phyloP scores from a whole-genome alignment of 495 filamentous ascomycete species.

The Xylaria intraflava region DNA sequence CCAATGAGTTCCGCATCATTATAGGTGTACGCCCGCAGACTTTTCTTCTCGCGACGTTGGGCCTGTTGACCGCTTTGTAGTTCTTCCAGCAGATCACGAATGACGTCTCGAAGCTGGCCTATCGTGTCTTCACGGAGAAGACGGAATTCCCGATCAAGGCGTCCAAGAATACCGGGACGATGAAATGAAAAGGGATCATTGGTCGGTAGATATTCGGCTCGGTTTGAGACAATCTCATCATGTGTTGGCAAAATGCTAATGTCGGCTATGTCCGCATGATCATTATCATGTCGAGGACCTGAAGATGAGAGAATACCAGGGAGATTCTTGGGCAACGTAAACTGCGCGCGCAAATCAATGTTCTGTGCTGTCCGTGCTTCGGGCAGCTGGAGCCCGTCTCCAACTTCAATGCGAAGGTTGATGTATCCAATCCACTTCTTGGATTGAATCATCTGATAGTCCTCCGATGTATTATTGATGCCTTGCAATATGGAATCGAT shows the following conservation, averaged over 20 bases:
- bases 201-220: constrained; percentile 55
- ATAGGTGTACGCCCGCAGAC: constrained; percentile 35
- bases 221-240: constrained; percentile 49
- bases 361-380: background rate
- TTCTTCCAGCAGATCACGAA: constrained; percentile 34
- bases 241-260: constrained; percentile 59
- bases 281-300: constrained; percentile 62
- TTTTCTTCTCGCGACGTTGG: constrained; percentile 12
- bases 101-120: constrained; percentile 54
- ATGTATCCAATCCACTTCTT: constrained; percentile 25
- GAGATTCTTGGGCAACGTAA: constrained; percentile 38
- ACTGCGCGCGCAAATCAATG: constrained; percentile 20
- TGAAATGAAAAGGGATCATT: constrained; percentile 48
- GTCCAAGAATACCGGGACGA: constrained; percentile 48
- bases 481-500: background rate
- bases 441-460: constrained; percentile 26
- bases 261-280: constrained; percentile 50
- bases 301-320: constrained; percentile 48
- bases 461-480: constrained; percentile 13
- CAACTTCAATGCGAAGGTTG: constrained; percentile 20
- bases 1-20: constrained; percentile 27
- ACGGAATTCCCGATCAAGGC: constrained; percentile 66
- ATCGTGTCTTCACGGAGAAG: constrained; percentile 61
- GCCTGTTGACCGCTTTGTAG: constrained; percentile 11
- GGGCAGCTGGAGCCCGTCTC: constrained; percentile 11